These are phyloP conservation scores for Eucalyptus grandis DNA, from an alignment of 345 rosid genomes.

Conservation along the genomic window DNA sequence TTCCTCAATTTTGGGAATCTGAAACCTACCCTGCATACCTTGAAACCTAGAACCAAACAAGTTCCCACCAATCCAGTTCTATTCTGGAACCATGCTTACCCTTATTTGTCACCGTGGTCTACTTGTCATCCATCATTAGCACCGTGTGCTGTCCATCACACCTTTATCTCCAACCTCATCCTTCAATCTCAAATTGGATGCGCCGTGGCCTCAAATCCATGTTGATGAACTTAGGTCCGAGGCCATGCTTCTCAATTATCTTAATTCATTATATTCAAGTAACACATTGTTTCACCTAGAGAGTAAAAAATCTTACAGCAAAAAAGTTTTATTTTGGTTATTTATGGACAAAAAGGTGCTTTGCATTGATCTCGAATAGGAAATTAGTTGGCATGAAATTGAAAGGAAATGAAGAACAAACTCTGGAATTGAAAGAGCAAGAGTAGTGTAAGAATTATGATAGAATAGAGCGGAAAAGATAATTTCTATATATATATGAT, in stretches of 20 bases:
- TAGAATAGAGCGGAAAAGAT: rapidly evolving
- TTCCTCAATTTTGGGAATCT: too few relatives aligned
- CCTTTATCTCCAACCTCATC: not conserved
- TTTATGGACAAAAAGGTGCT: not conserved
- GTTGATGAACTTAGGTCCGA: rapidly evolving
- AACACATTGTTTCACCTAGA: not conserved
- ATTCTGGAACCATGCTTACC: rapidly evolving
- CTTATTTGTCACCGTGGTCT: not conserved
- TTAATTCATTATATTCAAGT: not conserved
- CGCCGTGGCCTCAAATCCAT: not conserved
- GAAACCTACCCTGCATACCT: too few relatives aligned
- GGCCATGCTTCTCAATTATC: not conserved
- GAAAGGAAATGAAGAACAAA: not conserved
- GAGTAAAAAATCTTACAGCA: not conserved
- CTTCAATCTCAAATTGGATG: not conserved
- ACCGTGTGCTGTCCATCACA: not conserved
- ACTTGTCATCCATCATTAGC: not conserved
- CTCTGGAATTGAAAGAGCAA: not conserved
- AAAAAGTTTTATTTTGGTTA: not conserved
- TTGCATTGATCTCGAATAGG: not conserved
- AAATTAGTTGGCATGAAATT: not conserved
- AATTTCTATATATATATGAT: too few relatives aligned
- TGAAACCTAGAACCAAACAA: rapidly evolving
- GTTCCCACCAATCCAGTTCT: rapidly evolving
- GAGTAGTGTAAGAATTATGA: not conserved